A percentile compares a stretch with the other conserved stretches of the same genome.
phyloP scores from a whole-genome alignment of 352 stramenopile species.

The Globisporangium irregulare region DNA sequence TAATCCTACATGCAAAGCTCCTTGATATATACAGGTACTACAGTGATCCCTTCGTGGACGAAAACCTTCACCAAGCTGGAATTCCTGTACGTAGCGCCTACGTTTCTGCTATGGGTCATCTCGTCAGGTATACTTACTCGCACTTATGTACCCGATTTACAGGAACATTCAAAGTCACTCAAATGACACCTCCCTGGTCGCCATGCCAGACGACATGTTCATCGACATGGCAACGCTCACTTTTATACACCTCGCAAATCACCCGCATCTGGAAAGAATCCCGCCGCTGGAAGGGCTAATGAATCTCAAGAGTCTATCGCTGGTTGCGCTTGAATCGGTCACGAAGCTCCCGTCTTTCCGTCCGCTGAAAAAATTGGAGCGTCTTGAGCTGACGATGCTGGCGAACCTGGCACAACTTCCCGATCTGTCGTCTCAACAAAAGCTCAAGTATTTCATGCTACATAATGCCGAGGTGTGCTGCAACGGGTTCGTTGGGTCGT shows the following conservation, averaged over 20 bases:
- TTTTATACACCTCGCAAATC: slow-evolving; percentile 30
- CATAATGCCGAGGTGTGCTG: slow-evolving; percentile 26
- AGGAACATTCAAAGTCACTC: slow-evolving; percentile 26
- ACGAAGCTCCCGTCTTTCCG: slow-evolving; percentile 23
- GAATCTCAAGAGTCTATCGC: slow-evolving; percentile 32
- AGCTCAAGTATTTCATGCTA: slow-evolving; percentile 21
- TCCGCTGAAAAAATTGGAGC: slow-evolving; percentile 19
- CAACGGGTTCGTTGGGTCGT: slow-evolving; percentile 30
- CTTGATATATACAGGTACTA: slow-evolving; percentile 30
- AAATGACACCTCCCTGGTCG: slow-evolving; percentile 15
- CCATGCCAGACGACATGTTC: slow-evolving; percentile 29
- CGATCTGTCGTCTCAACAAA: slow-evolving; percentile 18
- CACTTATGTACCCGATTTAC: slow-evolving; percentile 6
- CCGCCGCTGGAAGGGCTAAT: slow-evolving; percentile 27
- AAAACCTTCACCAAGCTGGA: slow-evolving; percentile 30
- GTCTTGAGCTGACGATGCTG: slow-evolving; percentile 23
- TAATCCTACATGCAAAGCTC: slow-evolving; percentile 17
- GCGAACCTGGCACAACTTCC: slow-evolving; percentile 22
- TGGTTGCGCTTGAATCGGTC: slow-evolving; percentile 23
- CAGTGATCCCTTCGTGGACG: slow-evolving; percentile 23
- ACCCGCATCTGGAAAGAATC: slow-evolving; percentile 20
- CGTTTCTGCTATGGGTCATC: not conserved
- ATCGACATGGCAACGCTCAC: slow-evolving; percentile 28
- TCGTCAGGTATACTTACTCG: not conserved
- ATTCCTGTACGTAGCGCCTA: slow-evolving; percentile 31